phyloP scores from a whole-genome alignment of 1,139 yeast species.

The Scheffersomyces segobiensis region DNA sequence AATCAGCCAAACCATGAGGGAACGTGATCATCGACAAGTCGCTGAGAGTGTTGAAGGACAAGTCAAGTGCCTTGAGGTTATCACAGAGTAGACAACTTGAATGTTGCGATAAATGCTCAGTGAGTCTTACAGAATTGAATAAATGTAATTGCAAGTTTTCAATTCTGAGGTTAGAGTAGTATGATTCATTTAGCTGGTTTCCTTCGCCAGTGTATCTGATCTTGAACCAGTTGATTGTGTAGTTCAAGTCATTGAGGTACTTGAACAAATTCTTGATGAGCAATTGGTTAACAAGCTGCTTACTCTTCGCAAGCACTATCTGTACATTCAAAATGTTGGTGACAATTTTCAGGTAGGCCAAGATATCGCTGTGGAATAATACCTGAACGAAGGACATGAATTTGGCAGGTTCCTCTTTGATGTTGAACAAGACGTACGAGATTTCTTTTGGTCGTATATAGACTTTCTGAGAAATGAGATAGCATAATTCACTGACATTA shows the following conservation, averaged over 20 bases:
- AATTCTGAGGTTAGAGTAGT: conserved; percentile 5
- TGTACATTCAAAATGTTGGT: conserved; percentile 12
- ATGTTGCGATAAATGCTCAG: conserved; percentile 8
- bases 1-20: conserved; percentile 6
- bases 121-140: conserved; percentile 10
- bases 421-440: conserved; percentile 12
- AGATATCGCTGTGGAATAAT: not conserved
- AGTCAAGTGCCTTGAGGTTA: conserved; percentile 16
- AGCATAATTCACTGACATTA: conserved; percentile 10
- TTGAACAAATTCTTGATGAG: conserved; percentile 7
- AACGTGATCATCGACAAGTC: conserved; percentile 13
- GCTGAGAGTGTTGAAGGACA: conserved; percentile 22
- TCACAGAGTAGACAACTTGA: conserved; percentile 9
- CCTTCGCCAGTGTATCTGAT: conserved; percentile 7
- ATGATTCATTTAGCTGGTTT: not conserved
- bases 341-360: conserved; percentile 7
- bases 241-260: conserved; percentile 4
- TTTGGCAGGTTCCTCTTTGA: not conserved
- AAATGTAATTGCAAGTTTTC: conserved; percentile 13
- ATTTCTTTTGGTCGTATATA: conserved; percentile 21
- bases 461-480: conserved; percentile 16
- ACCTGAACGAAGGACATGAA: conserved; percentile 1
- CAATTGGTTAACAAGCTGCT: conserved; percentile 6
- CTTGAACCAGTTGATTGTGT: conserved; percentile 10
- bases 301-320: conserved; percentile 9